Conservation (phyloP, 352 stramenopile genomes). For the Phytopythium aichiense region DNA sequence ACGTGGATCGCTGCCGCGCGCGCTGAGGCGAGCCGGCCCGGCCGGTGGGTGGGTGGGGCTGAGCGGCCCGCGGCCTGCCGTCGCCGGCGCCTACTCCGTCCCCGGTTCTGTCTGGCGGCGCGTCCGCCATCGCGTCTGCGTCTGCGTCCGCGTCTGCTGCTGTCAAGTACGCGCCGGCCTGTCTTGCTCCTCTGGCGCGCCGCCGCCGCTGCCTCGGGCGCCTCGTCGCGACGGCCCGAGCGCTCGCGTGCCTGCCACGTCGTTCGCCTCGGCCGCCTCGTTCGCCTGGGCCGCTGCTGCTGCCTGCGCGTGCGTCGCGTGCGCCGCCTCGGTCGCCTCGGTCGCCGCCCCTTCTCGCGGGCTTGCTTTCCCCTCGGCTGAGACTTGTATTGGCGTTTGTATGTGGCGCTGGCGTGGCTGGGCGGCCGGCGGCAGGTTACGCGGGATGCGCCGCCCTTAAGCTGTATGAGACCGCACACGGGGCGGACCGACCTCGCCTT, state of each 20-base stretch:
- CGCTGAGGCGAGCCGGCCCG: slow-evolving; percentile 12
- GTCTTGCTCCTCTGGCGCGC: neutral
- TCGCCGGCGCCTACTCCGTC: neutral
- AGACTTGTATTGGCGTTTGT: neutral
- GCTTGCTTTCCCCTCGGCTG: neutral
- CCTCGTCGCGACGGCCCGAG: neutral
- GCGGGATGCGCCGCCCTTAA: neutral
- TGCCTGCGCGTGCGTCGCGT: neutral
- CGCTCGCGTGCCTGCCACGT: neutral
- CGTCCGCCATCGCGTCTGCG: slow-evolving; percentile 2
- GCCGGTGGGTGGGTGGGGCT: slow-evolving; percentile 29
- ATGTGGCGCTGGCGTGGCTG: neutral
- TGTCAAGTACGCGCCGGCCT: neutral
- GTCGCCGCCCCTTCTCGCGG: neutral
- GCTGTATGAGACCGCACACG: neutral
- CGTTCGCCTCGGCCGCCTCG: neutral
- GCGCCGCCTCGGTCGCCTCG: neutral
- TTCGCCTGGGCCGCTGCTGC: neutral
- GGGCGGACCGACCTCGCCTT: neutral
- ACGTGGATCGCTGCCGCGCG: slow-evolving; percentile 11
- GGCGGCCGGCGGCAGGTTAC: neutral
- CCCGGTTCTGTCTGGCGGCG: neutral
- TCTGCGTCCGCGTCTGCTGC: neutral
- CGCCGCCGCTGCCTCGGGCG: neutral
- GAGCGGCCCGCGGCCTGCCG: slow-evolving; percentile 28